phyloP scores from a whole-genome alignment of 495 filamentous ascomycete genomes.

The Cudoniella acicularis region DNA sequence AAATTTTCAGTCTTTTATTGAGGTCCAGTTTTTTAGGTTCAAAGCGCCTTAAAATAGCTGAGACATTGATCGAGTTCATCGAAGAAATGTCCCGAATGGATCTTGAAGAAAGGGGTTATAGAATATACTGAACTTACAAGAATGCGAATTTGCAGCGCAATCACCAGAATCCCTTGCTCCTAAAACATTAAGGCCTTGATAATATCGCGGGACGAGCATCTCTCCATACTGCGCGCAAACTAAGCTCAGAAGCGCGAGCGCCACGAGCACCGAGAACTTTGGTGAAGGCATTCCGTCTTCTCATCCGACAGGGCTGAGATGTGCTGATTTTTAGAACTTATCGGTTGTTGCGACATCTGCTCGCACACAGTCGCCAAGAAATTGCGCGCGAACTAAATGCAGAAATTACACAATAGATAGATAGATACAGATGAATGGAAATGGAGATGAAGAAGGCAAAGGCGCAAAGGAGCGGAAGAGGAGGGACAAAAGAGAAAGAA shows the following conservation, averaged over 20 bases:
- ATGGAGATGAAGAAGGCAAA: background rate
- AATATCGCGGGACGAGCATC: conserved; percentile 8
- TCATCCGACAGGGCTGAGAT: background rate
- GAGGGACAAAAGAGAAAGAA: background rate
- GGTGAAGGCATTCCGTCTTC: background rate
- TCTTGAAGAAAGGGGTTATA: background rate
- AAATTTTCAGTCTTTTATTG: no score
- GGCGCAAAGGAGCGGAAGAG: background rate
- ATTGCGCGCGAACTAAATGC: background rate
- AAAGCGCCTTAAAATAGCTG: no score
- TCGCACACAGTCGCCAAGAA: background rate
- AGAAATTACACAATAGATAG: background rate
- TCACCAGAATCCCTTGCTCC: background rate
- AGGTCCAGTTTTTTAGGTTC: no score
- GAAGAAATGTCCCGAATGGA: background rate
- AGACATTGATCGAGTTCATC: no score
- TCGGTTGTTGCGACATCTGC: background rate
- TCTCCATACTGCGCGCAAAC: conserved; percentile 2
- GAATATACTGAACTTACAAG: conserved; percentile 10
- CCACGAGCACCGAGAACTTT: background rate
- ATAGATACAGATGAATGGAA: no score
- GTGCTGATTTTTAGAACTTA: background rate
- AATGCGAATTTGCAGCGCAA: conserved; percentile 5
- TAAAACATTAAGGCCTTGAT: background rate
- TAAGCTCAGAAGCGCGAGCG: background rate